phyloP scores from a whole-genome alignment of 345 rosid genomes.

The Rhodomyrtus tomentosa region DNA sequence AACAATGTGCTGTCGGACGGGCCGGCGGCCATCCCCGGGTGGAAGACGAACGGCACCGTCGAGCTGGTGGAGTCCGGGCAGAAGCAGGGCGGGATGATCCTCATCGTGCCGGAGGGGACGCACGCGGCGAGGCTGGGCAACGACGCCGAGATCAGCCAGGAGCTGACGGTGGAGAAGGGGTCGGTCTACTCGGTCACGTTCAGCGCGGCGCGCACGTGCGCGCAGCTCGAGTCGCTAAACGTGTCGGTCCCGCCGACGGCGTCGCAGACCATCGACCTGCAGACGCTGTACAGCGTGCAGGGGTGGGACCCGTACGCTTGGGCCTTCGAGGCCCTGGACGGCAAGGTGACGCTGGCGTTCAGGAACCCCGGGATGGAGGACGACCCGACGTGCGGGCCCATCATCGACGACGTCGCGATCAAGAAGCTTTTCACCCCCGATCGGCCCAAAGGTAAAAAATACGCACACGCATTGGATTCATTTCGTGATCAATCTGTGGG shows the following conservation, averaged over 20 bases:
- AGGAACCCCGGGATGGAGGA: conserved; percentile 96
- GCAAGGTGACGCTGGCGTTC: conserved; percentile 38
- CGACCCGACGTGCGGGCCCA: conserved; percentile 97
- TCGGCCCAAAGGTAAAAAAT: conserved; percentile 48
- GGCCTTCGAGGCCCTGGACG: conserved; percentile 80
- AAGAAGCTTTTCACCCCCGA: conserved; percentile 84
- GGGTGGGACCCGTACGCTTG: conserved; percentile 98
- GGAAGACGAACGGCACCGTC: conserved; percentile 63
- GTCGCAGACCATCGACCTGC: conserved; percentile 76
- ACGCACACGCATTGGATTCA: not conserved
- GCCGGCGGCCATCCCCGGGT: conserved; percentile 46
- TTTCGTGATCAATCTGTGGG: not conserved
- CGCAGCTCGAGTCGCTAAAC: conserved; percentile 83
- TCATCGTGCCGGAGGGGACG: conserved; percentile 73
- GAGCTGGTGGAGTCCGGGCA: conserved; percentile 78
- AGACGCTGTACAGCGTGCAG: conserved; percentile 83
- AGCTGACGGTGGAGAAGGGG: conserved; percentile 77
- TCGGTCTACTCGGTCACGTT: conserved; percentile 71
- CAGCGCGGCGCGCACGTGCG: conserved; percentile 99
- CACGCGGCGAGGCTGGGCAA: conserved; percentile 88
- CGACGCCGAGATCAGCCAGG: conserved; percentile 92
- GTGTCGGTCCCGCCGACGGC: conserved; percentile 65
- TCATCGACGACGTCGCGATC: conserved; percentile 76
- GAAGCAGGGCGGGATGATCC: conserved; percentile 96
- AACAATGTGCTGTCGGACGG: conserved; percentile 42